Percentiles rank a stretch among this genome's conserved stretches.
Conservation (phyloP, 805 yeast species). For the Metschnikowia reukaufii region DNA sequence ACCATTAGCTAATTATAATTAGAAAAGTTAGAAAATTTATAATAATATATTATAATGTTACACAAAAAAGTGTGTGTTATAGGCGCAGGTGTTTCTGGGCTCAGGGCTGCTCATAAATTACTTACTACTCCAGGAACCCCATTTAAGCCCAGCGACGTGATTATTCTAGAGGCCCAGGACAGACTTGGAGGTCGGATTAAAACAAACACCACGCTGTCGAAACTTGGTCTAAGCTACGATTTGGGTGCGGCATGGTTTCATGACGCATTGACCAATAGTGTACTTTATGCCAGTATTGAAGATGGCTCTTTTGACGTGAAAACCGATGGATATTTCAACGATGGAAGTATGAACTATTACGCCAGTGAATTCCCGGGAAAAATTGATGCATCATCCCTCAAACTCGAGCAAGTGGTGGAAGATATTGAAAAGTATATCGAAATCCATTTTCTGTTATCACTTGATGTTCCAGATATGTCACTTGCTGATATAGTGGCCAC, state of each 20-base stretch:
- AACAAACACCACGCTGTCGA: slow-evolving; percentile 17
- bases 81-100: slow-evolving; percentile 29
- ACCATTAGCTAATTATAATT: too few relatives aligned
- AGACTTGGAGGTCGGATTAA: slow-evolving; percentile 26
- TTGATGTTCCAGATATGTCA: slow-evolving; percentile 52
- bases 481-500: slow-evolving; percentile 48
- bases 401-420: slow-evolving; percentile 38
- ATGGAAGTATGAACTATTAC: slow-evolving; percentile 34
- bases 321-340: slow-evolving; percentile 49
- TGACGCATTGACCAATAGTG: slow-evolving; percentile 66
- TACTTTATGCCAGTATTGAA: slow-evolving; percentile 51
- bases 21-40: too few relatives aligned
- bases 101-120: slow-evolving; percentile 28
- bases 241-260: slow-evolving; percentile 95
- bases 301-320: slow-evolving; percentile 17
- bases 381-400: slow-evolving; percentile 29
- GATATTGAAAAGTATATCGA: slow-evolving; percentile 65
- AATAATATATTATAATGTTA: too few relatives aligned
- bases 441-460: slow-evolving; percentile 49
- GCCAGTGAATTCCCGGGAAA: slow-evolving; percentile 30
- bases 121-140: slow-evolving; percentile 18
- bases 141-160: slow-evolving; percentile 17
- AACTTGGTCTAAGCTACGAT: slow-evolving; percentile 42
- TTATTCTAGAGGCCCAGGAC: slow-evolving; percentile 26
- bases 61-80: slow-evolving; percentile 18